Base-by-base conservation (phyloP, 1,139 yeast species). In the Blastobotrys elegans region DNA sequence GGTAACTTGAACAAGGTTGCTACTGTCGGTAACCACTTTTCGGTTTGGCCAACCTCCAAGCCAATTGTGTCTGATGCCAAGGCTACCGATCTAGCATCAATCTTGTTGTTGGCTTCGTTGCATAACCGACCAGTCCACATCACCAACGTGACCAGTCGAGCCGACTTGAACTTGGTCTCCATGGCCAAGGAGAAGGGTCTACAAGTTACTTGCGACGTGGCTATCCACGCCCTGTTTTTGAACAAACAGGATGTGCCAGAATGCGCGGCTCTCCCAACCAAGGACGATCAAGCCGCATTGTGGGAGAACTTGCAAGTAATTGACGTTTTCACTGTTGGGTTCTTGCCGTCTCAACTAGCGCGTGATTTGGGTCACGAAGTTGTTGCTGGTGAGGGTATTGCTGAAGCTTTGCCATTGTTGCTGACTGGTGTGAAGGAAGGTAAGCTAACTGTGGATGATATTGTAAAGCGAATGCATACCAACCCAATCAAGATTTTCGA, bases 41-140 rank as follows among this genome's bases (percentile, higher is more conserved):
- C 82, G 54, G 71, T 80, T 40, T 90, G 97, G 97, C 96, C 96
- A 47, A 73, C 75, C 47, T 69, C 70, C 62, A 89, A 88, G 72
- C 94, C 95, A 53, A 85, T 92, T 55, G 77, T 90, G 56, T 88
- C 96, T 42, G 97, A 92, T 69, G 97, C 97, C 42, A 82, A 80
- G 66, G 82, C 94, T 26, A 86, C 97, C 40, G 94, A 88, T 62
- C 75, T 92, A 62, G 97, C 98, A 18, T 85, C 96, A 4, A 84
- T 90, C 46, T 73, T 92, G 64, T 76, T 92, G 63, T 74, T 92
- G 69, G 96, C 97, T 46, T 85, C 96, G 36, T 78, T 92, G 63
- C 90, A 87, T 73, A 78, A 73, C 70, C 78, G 96, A 63, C 75
- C 90, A 41, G 84, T 92, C 55, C 98, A 92, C 68, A 82, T 92